Evolutionary conservation across 2,329 filamentous ascomycete genomes (phyloP).

Genomic region (Botrytis elliptica): DNA sequence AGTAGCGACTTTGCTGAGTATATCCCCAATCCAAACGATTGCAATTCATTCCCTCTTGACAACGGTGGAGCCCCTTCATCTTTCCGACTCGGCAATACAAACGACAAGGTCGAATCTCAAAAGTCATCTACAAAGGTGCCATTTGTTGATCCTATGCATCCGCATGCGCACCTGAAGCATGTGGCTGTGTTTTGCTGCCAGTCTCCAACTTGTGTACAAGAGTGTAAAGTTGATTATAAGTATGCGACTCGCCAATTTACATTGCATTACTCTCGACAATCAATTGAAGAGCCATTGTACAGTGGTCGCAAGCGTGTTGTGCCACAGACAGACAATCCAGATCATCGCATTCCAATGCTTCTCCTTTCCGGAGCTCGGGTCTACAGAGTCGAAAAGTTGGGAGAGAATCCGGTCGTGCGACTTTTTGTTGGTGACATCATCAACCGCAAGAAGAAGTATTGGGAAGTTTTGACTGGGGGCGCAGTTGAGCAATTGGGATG

Average conservation of each 20-base stretch:
- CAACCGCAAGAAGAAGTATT: conserved; percentile 7
- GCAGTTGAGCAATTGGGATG: not conserved
- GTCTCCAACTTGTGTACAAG: not conserved
- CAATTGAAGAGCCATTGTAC: not conserved
- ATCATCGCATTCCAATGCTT: not conserved
- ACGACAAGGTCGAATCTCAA: not conserved
- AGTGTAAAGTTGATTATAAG: not conserved
- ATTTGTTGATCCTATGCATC: conserved; percentile 2
- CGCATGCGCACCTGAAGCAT: not conserved
- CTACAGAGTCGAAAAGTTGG: not conserved
- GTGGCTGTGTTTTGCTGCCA: conserved; percentile 8
- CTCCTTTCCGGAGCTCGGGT: not conserved
- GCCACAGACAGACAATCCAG: not conserved
- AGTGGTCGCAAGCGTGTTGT: not conserved
- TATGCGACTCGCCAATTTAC: not conserved
- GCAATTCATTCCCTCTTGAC: not conserved
- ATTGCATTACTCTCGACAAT: not conserved
- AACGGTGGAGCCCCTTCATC: not conserved
- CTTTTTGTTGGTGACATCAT: conserved; percentile 3
- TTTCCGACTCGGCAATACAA: no score
- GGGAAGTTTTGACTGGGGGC: not conserved
- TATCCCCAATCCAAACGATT: not conserved
- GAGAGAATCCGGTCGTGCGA: not conserved
- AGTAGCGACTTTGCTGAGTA: not conserved
- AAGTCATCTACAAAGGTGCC: not conserved